Conservation (phyloP, 106 monocot species). For the Dendrobium catenatum region DNA sequence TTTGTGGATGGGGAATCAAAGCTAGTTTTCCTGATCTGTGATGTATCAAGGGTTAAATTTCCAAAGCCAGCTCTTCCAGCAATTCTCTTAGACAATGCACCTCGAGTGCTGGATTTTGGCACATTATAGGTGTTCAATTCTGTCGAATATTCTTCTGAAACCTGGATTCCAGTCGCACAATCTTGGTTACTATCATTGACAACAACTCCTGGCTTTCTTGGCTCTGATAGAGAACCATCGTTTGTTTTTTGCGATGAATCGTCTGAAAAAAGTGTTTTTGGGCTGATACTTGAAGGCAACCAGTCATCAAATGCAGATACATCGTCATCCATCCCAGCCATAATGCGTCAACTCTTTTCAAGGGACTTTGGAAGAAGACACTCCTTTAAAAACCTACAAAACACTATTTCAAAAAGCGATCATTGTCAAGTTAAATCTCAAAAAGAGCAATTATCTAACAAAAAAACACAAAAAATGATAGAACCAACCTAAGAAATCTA, state of each 20-base stretch:
- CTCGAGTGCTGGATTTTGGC: constrained; percentile 28
- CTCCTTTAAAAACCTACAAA: neutral
- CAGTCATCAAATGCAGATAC: constrained; percentile 39
- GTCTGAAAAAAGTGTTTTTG: constrained; percentile 40
- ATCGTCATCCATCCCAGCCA: constrained; percentile 35
- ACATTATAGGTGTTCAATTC: constrained; percentile 13
- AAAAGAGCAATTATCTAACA: neutral
- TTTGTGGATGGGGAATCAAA: constrained; percentile 15
- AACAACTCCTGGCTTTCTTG: constrained; percentile 11
- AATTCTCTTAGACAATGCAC: constrained; percentile 58
- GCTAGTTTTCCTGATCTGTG: constrained; percentile 15
- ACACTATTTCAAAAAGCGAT: neutral
- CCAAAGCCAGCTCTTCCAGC: constrained; percentile 50
- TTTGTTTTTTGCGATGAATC: constrained; percentile 9
- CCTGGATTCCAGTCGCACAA: constrained; percentile 13
- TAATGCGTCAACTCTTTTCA: constrained; percentile 3
- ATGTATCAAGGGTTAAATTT: constrained; percentile 38
- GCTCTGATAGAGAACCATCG: constrained; percentile 3
- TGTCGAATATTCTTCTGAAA: constrained; percentile 8
- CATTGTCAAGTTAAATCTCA: neutral
- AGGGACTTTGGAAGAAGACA: constrained; percentile 1
- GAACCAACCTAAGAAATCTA: neutral
- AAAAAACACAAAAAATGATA: neutral
- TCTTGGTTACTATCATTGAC: constrained; percentile 10
- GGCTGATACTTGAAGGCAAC: constrained; percentile 43